phyloP scores from a whole-genome alignment of 306 rosid species.

The Begonia peltatifolia region DNA sequence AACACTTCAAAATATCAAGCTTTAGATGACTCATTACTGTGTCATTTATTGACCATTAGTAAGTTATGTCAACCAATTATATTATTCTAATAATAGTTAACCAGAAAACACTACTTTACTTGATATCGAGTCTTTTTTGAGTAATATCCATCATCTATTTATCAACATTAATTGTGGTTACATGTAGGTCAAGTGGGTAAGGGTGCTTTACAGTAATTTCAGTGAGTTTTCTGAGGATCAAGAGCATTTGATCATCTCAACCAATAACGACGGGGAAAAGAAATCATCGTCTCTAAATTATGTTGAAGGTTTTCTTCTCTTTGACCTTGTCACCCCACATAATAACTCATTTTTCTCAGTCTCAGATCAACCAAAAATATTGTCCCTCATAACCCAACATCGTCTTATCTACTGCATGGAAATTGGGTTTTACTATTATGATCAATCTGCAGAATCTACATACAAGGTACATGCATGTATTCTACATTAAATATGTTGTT shows the following conservation, averaged over 20 bases:
- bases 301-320: conserved; percentile 52
- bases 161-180: too few species aligned
- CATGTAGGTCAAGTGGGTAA: conserved; percentile 55
- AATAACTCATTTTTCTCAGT: conserved; percentile 40
- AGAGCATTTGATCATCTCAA: conserved; percentile 37
- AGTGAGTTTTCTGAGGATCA: conserved; percentile 47
- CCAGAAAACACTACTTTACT: too few species aligned
- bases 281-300: conserved; percentile 25
- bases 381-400: conserved; percentile 26
- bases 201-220: conserved; percentile 48
- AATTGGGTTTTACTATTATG: conserved; percentile 38
- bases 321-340: conserved; percentile 32
- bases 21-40: too few species aligned
- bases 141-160: too few species aligned
- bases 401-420: conserved; percentile 53
- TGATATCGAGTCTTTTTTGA: too few species aligned
- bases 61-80: too few species aligned
- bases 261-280: conserved; percentile 10
- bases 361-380: conserved; percentile 31
- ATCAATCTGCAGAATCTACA: conserved; percentile 7
- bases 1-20: too few species aligned
- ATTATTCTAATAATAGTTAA: too few species aligned
- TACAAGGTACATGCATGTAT: conserved; percentile 25
- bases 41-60: too few species aligned
- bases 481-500: too few species aligned